Conservation (phyloP, 1,139 yeast species). For the Pneumocystis canis region DNA sequence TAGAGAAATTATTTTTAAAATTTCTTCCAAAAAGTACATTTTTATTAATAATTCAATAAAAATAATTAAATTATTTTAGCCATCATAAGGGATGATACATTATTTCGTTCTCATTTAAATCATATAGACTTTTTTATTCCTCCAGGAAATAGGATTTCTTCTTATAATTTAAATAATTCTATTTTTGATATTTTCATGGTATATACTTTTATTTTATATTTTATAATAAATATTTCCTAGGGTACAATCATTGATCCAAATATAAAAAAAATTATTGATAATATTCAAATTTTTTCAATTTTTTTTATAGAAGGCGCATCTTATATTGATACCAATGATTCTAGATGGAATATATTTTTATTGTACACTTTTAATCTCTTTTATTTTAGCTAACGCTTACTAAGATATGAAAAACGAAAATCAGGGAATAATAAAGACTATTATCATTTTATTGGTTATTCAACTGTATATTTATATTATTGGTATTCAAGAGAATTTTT, state of each 20-base stretch:
- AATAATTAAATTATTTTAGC: conserved; percentile 21
- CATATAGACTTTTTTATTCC: conserved; percentile 33
- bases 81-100: conserved; percentile 43
- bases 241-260: conserved; percentile 29
- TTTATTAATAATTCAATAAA: conserved; percentile 13
- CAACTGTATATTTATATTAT: conserved; percentile 78
- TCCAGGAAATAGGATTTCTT: conserved; percentile 35
- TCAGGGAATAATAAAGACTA: conserved; percentile 15
- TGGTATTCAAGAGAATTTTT: conserved; percentile 30
- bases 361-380: conserved; percentile 18
- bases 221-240: conserved; percentile 13
- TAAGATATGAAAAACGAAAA: conserved; percentile 18
- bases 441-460: conserved; percentile 50
- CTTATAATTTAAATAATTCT: conserved; percentile 28
- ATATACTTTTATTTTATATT: not conserved
- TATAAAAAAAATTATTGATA: conserved; percentile 43
- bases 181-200: conserved; percentile 24
- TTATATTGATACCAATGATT: conserved; percentile 61
- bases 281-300: conserved; percentile 67
- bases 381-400: not conserved
- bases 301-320: conserved; percentile 91
- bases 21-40: conserved; percentile 38
- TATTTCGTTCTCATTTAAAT: conserved; percentile 42
- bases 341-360: conserved; percentile 50
- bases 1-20: conserved; percentile 37